Conservation (phyloP, 257 asterid species). For the Solanum pinnatisectum region DNA sequence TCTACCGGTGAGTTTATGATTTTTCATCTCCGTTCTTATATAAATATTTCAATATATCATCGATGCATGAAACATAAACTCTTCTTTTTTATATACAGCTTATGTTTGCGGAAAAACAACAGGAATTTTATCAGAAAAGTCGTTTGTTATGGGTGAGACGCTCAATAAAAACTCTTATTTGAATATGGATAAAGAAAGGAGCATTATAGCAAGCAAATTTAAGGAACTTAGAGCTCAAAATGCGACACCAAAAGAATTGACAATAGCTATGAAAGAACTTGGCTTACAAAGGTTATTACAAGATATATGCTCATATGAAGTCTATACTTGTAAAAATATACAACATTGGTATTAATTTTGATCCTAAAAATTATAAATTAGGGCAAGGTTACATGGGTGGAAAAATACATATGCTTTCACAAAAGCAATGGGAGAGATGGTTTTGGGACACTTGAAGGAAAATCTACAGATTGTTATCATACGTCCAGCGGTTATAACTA, state of each 20-base stretch:
- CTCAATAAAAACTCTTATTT: conserved; percentile 18
- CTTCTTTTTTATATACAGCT: neutral
- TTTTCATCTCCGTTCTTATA: neutral
- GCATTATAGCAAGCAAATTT: conserved; percentile 19
- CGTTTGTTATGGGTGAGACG: conserved; percentile 31
- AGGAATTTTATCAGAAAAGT: conserved; percentile 28
- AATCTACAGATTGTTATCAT: conserved; percentile 24
- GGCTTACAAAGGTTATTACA: conserved; percentile 37
- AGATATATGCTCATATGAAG: too few species aligned
- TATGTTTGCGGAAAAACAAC: conserved; percentile 33
- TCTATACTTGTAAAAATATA: too few species aligned
- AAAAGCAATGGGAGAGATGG: conserved; percentile 65
- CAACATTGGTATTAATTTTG: too few species aligned
- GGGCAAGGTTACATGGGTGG: conserved; percentile 58
- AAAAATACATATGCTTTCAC: conserved; percentile 52
- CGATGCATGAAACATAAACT: neutral
- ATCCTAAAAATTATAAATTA: neutral
- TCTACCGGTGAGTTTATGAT: conserved; percentile 4
- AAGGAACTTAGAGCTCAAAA: conserved; percentile 18
- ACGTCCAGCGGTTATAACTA: conserved; percentile 41
- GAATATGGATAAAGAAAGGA: conserved; percentile 31
- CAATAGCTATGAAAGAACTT: conserved; percentile 36
- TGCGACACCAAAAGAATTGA: conserved; percentile 18
- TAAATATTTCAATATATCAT: neutral
- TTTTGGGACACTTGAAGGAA: neutral